Conservation (phyloP, 1,284 basidiomycete genomes). For the Ceratobasidium sp. region DNA sequence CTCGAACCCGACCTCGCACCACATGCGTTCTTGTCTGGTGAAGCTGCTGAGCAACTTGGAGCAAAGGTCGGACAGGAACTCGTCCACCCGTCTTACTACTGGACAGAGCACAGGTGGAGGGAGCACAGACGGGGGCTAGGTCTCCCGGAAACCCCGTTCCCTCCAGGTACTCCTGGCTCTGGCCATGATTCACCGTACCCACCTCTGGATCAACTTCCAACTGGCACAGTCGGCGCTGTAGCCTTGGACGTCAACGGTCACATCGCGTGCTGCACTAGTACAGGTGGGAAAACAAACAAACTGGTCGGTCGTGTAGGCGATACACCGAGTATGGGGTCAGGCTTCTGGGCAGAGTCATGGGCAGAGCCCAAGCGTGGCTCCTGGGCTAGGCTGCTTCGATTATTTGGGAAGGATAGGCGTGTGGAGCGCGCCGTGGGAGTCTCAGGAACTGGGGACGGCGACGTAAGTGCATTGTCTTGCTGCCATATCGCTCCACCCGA, state of each 20-base stretch:
- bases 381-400: slow-evolving; percentile 58
- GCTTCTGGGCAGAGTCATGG: slow-evolving; percentile 88
- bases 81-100: slow-evolving; percentile 80
- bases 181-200: slow-evolving; percentile 39
- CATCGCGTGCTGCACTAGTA: slow-evolving; percentile 78
- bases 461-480: slow-evolving; percentile 61
- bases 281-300: slow-evolving; percentile 85
- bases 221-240: slow-evolving; percentile 84
- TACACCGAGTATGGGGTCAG: slow-evolving; percentile 79
- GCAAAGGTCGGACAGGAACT: slow-evolving; percentile 64
- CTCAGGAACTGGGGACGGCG: slow-evolving; percentile 85
- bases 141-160: slow-evolving; percentile 71
- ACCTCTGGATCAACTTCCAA: slow-evolving; percentile 70
- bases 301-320: slow-evolving; percentile 72
- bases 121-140: slow-evolving; percentile 77
- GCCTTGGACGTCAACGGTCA: slow-evolving; percentile 79
- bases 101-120: slow-evolving; percentile 75
- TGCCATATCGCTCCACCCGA: background rate
- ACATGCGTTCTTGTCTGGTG: slow-evolving; percentile 77
- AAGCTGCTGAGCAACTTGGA: slow-evolving; percentile 69
- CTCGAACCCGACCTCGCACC: slow-evolving; percentile 68
- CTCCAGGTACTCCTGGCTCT: slow-evolving; percentile 47
- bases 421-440: slow-evolving; percentile 70
- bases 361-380: slow-evolving; percentile 55
- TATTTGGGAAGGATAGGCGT: slow-evolving; percentile 54